Evolutionary conservation across 257 asterid genomes (phyloP), one percentile per base, ranked within the genome.

Genomic region (Solanum boliviense): DNA sequence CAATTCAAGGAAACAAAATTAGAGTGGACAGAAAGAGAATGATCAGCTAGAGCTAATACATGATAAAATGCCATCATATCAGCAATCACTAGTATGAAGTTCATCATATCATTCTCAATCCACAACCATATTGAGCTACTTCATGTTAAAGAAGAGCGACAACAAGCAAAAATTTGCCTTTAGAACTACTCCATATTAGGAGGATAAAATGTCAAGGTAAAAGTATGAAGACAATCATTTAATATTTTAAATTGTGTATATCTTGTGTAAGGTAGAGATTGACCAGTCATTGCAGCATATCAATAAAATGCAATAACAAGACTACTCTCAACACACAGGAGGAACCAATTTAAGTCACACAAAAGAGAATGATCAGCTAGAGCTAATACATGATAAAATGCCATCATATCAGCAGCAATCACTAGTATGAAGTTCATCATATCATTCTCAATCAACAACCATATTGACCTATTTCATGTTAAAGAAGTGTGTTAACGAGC

Each of bases 11-110:
- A 7, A 13, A 85, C 12, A 62, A 85, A 25, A 11, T 62, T 25
- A 65, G 83, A 34, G 39, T 11, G 70, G 70, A 48, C 13, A 36
- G 44, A 16, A 41, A 41, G 86, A 81, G 89, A 90, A 89, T 88
- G 93, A 93, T 94, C 94, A 90, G 97, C 90, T 95, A 92, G 98
- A 93, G 97, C 96, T 94, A 93, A 94, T 93, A 94, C 93, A 91
- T 91, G 92, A 89, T 88, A 88, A 82, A 86, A 16, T 83, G 93
- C 95, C 87, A 93, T 94, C 95, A 93, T 81, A 25, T 52, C 39
- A 87, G 93, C 95, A n/a, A 86, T 93, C 96, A 93, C 86, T 10
- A 15, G 62, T 79, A 73, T 62, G 15, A 88, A 3, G 46, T 9
- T 78, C 92, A 87, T 90, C 91, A 86, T 20, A 44, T 90, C 90